These are phyloP conservation scores for Colletotrichum sp. DNA, from an alignment of 2,329 filamentous ascomycete genomes.

Conservation along the genomic window DNA sequence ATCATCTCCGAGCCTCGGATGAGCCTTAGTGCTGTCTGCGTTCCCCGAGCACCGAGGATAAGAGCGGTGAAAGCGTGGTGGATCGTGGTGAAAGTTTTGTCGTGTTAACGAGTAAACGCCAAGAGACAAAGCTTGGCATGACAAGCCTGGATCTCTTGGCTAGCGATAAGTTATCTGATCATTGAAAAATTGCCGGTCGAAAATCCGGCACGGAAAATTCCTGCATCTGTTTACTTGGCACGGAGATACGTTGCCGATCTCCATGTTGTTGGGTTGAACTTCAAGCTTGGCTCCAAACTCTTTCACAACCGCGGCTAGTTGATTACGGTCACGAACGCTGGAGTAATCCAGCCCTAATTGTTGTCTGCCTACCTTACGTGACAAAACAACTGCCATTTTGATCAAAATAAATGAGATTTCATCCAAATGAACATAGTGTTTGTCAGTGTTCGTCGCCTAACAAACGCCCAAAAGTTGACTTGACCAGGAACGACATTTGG, in stretches of 20 bases:
- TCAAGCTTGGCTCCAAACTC: not conserved
- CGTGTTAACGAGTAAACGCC: not conserved
- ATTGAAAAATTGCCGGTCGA: not conserved
- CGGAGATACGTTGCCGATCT: not conserved
- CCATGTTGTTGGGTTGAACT: not conserved
- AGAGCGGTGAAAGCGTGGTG: not conserved
- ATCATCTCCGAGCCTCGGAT: not conserved
- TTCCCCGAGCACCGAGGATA: not conserved
- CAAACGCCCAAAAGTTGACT: not conserved
- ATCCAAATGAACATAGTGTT: not conserved
- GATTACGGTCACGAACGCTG: not conserved
- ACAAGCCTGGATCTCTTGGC: slow-evolving; percentile 7
- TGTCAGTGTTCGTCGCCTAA: not conserved
- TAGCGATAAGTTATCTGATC: not conserved
- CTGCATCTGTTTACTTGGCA: not conserved
- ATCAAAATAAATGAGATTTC: not conserved
- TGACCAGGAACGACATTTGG: not conserved
- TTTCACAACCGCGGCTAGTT: not conserved
- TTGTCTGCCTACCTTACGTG: not conserved
- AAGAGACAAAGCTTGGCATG: not conserved
- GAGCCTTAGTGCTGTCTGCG: too few relatives aligned
- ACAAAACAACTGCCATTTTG: not conserved
- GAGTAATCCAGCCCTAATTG: not conserved
- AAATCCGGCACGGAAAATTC: not conserved
- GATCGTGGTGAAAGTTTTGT: not conserved